Percentiles rank a stretch among this genome's conserved stretches.
phyloP scores from a whole-genome alignment of 768 basidiomycete species.

The Suillus hirtellus region DNA sequence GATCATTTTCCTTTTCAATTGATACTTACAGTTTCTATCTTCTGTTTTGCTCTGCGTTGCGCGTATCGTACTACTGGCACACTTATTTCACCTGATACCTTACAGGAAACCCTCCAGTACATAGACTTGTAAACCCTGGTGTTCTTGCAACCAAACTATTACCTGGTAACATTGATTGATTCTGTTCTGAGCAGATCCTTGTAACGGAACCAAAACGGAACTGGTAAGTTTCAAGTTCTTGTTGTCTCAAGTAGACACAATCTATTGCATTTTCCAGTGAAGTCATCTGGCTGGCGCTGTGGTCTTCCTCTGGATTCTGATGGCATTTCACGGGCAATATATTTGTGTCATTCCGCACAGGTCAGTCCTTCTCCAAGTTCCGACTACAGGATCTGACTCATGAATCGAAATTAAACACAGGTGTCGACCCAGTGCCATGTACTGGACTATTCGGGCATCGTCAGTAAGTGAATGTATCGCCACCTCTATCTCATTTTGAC shows the following conservation, averaged over 20 bases:
- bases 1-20: no score
- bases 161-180: slow-evolving; percentile 15
- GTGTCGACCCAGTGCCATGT: slow-evolving; percentile 52
- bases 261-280: slow-evolving; percentile 50
- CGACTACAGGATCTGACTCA: slow-evolving; percentile 1
- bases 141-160: no score
- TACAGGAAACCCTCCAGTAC: no score
- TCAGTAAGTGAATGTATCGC: slow-evolving; percentile 36
- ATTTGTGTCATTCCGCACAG: slow-evolving; percentile 74
- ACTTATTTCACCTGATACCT: no score
- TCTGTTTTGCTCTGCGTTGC: no score
- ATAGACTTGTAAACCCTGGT: no score
- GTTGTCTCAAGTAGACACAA: slow-evolving; percentile 1
- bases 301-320: slow-evolving; percentile 57
- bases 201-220: slow-evolving; percentile 59
- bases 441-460: no score
- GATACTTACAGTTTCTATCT: no score
- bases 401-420: slow-evolving; percentile 33
- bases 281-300: slow-evolving; percentile 75
- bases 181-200: slow-evolving; percentile 51
- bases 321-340: slow-evolving; percentile 52
- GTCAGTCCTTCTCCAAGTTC: slow-evolving; percentile 38
- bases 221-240: slow-evolving; percentile 42
- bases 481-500: slow-evolving; percentile 3
- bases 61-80: no score